Conservation (phyloP, 768 basidiomycete genomes). For the Porphyrellus cyaneotinctus region DNA sequence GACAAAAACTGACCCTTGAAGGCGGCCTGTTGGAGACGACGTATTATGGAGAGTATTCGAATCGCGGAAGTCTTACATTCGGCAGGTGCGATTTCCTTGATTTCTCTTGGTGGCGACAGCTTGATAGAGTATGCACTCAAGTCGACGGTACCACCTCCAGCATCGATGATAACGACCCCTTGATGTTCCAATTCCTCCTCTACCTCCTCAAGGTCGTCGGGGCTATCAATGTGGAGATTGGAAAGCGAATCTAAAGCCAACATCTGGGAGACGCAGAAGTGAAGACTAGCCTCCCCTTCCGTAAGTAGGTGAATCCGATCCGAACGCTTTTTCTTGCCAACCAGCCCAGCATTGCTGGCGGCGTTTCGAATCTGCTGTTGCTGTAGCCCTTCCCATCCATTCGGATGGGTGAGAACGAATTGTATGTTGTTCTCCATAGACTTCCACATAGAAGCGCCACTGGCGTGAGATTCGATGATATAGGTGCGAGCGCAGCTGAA, state of each 20-base stretch:
- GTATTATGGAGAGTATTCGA: neutral
- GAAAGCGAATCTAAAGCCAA: slow-evolving; percentile 23
- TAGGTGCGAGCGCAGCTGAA: slow-evolving; percentile 21
- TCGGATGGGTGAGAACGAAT: slow-evolving; percentile 7
- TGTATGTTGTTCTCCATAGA: slow-evolving; percentile 5
- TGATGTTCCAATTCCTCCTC: slow-evolving; percentile 8
- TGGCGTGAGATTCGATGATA: slow-evolving; percentile 25
- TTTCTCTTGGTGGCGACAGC: slow-evolving; percentile 15
- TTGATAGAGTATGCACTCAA: slow-evolving; percentile 35
- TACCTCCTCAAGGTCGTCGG: neutral
- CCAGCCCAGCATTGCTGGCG: neutral
- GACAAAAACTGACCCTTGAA: slow-evolving; percentile 38
- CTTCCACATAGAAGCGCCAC: slow-evolving; percentile 13
- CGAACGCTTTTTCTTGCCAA: slow-evolving; percentile 8
- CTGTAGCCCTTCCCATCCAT: slow-evolving; percentile 7
- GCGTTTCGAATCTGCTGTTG: slow-evolving; percentile 6
- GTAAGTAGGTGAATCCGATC: slow-evolving; percentile 23
- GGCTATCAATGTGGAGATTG: neutral
- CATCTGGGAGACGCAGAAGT: slow-evolving; percentile 41
- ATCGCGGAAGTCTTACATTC: slow-evolving; percentile 20
- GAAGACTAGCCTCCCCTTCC: slow-evolving; percentile 26
- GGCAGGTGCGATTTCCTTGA: slow-evolving; percentile 34
- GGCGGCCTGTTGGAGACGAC: slow-evolving; percentile 23
- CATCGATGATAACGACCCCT: slow-evolving; percentile 38
- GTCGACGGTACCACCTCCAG: slow-evolving; percentile 25